phyloP scores from a whole-genome alignment of 352 stramenopile genomes.

The Phytopythium oedochilum region DNA sequence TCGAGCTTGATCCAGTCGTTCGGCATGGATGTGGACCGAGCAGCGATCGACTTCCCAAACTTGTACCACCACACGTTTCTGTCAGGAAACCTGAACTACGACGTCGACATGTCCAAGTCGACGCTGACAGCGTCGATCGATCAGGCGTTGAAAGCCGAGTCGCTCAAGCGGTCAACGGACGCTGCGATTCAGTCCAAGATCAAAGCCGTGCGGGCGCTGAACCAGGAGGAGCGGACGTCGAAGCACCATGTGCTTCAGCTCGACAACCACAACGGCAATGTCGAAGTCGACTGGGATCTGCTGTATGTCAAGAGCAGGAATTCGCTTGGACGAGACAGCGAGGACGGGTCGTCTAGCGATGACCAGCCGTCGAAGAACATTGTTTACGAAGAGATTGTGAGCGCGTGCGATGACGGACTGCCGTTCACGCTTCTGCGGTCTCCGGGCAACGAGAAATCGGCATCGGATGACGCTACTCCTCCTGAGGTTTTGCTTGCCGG shows the following conservation, averaged over 20 bases:
- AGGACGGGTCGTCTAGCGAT: conserved; percentile 17
- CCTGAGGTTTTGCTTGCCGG: not conserved
- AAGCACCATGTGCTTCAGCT: conserved; percentile 3
- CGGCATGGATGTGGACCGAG: conserved; percentile 69
- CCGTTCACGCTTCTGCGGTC: conserved; percentile 65
- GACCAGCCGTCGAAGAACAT: conserved; percentile 16
- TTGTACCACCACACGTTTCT: conserved; percentile 84
- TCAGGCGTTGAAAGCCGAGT: conserved; percentile 74
- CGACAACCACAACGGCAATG: conserved; percentile 21
- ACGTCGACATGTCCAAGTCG: conserved; percentile 42
- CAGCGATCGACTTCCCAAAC: conserved; percentile 76
- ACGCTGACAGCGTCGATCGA: conserved; percentile 41
- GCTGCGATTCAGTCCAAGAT: conserved; percentile 57
- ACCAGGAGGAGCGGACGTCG: not conserved
- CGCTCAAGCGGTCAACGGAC: conserved; percentile 50
- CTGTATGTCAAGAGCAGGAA: conserved; percentile 39
- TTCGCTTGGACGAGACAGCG: conserved; percentile 31
- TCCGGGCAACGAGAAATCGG: conserved; percentile 9
- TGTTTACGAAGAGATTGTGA: conserved; percentile 53
- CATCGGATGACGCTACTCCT: not conserved
- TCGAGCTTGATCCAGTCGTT: conserved; percentile 77
- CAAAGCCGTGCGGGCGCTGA: conserved; percentile 23
- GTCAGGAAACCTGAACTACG: conserved; percentile 78
- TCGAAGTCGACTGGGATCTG: conserved; percentile 42
- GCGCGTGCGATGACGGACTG: conserved; percentile 40